These are phyloP conservation scores for Amanita bisporigera DNA, from an alignment of 1,284 basidiomycete species.

Conservation along the genomic window DNA sequence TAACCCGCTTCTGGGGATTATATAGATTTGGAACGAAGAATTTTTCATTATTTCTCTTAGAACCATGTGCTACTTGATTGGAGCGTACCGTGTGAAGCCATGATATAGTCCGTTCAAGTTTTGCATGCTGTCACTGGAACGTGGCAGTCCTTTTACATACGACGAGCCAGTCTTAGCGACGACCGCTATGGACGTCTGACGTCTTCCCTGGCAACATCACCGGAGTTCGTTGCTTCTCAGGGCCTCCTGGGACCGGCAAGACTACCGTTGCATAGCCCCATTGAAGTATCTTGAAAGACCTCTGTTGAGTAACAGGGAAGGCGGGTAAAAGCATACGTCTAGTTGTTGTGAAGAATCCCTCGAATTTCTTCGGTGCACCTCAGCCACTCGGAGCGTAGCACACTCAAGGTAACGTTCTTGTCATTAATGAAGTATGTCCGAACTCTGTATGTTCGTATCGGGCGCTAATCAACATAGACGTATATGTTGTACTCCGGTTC, in stretches of 20 bases:
- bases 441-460: neutral
- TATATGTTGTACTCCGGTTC: slow-evolving; percentile 65
- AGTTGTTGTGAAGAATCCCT: slow-evolving; percentile 70
- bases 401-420: slow-evolving; percentile 65
- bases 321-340: slow-evolving; percentile 39
- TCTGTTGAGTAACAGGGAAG: slow-evolving; percentile 72
- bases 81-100: too few species aligned
- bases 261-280: slow-evolving; percentile 70
- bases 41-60: too few species aligned
- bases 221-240: slow-evolving; percentile 66
- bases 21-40: too few species aligned
- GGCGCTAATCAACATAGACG: slow-evolving; percentile 49
- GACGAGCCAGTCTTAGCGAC: too few species aligned
- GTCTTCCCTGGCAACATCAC: too few species aligned
- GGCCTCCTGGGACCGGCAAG: slow-evolving; percentile 70
- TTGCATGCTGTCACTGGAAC: too few species aligned
- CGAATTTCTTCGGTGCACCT: slow-evolving; percentile 64
- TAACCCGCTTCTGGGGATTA: too few species aligned
- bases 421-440: slow-evolving; percentile 64
- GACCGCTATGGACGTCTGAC: too few species aligned
- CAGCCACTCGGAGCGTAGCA: slow-evolving; percentile 66
- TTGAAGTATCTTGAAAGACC: slow-evolving; percentile 61
- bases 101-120: too few species aligned
- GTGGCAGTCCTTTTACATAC: too few species aligned
- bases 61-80: too few species aligned